phyloP scores from a whole-genome alignment of 257 asterid genomes.

The Salvia hispanica region DNA sequence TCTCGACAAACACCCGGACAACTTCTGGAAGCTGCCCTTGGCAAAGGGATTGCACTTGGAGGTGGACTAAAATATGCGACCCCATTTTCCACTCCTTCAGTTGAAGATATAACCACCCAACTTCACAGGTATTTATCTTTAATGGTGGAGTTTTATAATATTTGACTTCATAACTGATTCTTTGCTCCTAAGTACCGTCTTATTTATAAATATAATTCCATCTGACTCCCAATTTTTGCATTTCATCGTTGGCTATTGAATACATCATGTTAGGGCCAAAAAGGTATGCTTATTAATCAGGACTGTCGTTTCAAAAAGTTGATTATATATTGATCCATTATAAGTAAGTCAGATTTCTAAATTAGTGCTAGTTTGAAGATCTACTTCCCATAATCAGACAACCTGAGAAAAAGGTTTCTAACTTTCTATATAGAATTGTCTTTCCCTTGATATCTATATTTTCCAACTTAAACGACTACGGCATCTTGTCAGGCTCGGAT shows the following conservation, averaged over 20 bases:
- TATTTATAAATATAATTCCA: not conserved
- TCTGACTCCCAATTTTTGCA: too few species aligned
- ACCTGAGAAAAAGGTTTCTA: not conserved
- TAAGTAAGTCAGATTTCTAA: not conserved
- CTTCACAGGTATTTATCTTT: constrained; percentile 69
- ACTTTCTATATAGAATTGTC: not conserved
- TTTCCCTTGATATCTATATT: not conserved
- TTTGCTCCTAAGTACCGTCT: not conserved
- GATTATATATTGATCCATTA: not conserved
- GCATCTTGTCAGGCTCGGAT: constrained; percentile 64
- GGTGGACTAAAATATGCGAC: constrained; percentile 78
- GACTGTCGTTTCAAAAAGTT: constrained; percentile 2
- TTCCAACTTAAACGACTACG: constrained; percentile 10
- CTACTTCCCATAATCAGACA: constrained; percentile 2
- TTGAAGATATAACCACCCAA: constrained; percentile 69
- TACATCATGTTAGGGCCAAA: not conserved
- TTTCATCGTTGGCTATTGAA: not conserved
- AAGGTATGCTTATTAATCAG: not conserved
- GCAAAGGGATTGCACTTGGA: constrained; percentile 87
- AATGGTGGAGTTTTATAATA: not conserved
- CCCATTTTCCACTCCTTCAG: constrained; percentile 78
- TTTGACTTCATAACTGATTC: not conserved
- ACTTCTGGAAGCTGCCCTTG: constrained; percentile 87
- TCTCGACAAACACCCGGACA: constrained; percentile 97
- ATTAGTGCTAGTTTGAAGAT: not conserved